phyloP scores from a whole-genome alignment of 352 stramenopile genomes.

The Lagenidium giganteum region DNA sequence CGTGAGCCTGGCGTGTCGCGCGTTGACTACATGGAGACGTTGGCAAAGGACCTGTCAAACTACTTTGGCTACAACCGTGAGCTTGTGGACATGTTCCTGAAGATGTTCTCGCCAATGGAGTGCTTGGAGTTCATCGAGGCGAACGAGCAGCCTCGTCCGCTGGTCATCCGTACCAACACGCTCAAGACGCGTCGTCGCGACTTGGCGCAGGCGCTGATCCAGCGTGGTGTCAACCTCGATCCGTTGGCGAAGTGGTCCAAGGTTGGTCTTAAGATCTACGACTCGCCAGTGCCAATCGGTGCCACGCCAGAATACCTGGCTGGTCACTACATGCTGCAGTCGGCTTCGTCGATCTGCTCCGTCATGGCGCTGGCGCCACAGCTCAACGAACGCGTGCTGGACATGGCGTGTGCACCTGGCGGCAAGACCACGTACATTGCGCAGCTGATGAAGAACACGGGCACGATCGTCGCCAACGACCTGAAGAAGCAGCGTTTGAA shows the following conservation, averaged over 20 bases:
- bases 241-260: constrained; percentile 99
- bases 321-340: constrained; percentile 99
- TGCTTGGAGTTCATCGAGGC: constrained; percentile 99
- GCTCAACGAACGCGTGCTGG: constrained; percentile 95
- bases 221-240: constrained; percentile 98
- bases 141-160: constrained; percentile 95
- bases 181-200: constrained; percentile 98
- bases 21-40: constrained; percentile 94
- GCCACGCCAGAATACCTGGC: constrained; percentile 99
- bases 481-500: constrained; percentile 96
- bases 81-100: constrained; percentile 96
- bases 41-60: constrained; percentile 91
- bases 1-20: constrained; percentile 90
- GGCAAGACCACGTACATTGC: constrained; percentile 99
- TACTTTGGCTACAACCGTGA: constrained; percentile 99
- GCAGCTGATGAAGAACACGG: constrained; percentile 99
- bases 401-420: constrained; percentile 98
- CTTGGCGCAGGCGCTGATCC: constrained; percentile 97
- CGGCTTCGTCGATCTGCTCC: constrained; percentile 97
- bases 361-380: constrained; percentile 97
- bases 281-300: constrained; percentile 97
- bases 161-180: constrained; percentile 99
- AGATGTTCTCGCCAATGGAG: constrained; percentile 97
- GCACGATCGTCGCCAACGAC: constrained; percentile 98
- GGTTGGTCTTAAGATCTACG: constrained; percentile 98